A percentile compares a stretch with the other conserved stretches of the same genome.
These are phyloP conservation scores for Rugonectria rugulosa DNA, from an alignment of 2,329 filamentous ascomycete genomes.

Conservation along the genomic window DNA sequence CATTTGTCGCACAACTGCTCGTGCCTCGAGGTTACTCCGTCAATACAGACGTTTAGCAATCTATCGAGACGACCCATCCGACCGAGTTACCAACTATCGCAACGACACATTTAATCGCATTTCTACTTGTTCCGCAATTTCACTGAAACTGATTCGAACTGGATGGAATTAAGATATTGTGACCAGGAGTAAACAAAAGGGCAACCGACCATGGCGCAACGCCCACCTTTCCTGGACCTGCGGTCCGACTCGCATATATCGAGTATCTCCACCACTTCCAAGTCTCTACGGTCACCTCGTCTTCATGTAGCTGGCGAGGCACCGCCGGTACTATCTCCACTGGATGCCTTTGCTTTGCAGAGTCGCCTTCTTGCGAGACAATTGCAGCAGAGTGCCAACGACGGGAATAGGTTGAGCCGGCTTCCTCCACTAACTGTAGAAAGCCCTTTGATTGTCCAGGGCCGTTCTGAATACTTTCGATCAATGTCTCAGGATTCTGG, in stretches of 20 bases:
- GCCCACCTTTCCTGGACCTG: conserved; percentile 67
- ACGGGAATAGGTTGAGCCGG: conserved; percentile 82
- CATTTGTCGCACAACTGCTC: background rate
- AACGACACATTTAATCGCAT: background rate
- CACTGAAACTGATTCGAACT: background rate
- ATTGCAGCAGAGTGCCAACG: conserved; percentile 78
- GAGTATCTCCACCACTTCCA: conserved; percentile 52
- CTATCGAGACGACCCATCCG: background rate
- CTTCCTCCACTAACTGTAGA: conserved; percentile 83
- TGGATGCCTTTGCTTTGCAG: conserved; percentile 94
- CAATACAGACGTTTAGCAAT: background rate
- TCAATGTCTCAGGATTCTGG: conserved; percentile 71
- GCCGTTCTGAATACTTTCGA: conserved; percentile 82
- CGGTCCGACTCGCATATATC: conserved; percentile 65
- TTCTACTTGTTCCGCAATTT: background rate
- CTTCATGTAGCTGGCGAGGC: conserved; percentile 80
- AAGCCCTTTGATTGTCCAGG: conserved; percentile 78
- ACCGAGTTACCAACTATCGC: background rate
- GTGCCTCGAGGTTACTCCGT: background rate
- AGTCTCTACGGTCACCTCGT: conserved; percentile 74
- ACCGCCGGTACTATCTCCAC: conserved; percentile 88
- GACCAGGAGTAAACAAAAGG: conserved; percentile 21
- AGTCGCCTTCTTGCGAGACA: conserved; percentile 87
- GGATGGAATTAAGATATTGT: conserved; percentile 28
- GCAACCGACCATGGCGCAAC: conserved; percentile 57